A percentile compares a stretch with the other conserved stretches of the same genome.
phyloP scores from a whole-genome alignment of 2,329 filamentous ascomycete genomes.

The Kalaharituber pfeilii region DNA sequence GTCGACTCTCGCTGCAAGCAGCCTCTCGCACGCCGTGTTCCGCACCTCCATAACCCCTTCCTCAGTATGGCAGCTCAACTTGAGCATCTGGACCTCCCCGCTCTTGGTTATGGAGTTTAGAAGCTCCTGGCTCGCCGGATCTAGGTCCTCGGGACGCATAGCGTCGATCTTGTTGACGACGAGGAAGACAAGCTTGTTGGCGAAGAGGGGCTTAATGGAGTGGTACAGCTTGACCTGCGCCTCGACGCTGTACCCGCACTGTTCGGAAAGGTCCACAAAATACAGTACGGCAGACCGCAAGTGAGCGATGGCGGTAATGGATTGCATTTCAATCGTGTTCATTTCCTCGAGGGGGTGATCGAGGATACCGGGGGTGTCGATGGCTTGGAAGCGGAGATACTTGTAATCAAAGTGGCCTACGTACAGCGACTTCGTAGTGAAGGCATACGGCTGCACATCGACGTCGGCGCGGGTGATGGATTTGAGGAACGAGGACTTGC shows the following conservation, averaged over 20 bases:
- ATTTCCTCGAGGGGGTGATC: conserved; percentile 97
- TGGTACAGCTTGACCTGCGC: conserved; percentile 91
- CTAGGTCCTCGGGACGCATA: conserved; percentile 68
- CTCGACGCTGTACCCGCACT: conserved; percentile 84
- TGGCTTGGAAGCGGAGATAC: conserved; percentile 75
- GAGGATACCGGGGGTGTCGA: conserved; percentile 95
- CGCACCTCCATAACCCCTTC: conserved; percentile 91
- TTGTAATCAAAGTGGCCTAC: conserved; percentile 98
- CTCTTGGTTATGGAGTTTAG: conserved; percentile 66
- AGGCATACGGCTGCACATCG: conserved; percentile 93
- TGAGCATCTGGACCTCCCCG: conserved; percentile 78
- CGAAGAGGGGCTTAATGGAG: conserved; percentile 90
- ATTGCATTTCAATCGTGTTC: conserved; percentile 99
- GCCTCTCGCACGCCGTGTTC: conserved; percentile 80
- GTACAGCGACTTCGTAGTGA: conserved; percentile 94
- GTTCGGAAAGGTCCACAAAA: conserved; percentile 95
- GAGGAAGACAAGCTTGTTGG: conserved; percentile 92
- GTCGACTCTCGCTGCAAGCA: conserved; percentile 81
- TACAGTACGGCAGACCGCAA: conserved; percentile 87
- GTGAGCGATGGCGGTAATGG: conserved; percentile 94
- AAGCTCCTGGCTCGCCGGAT: conserved; percentile 57
- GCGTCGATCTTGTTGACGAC: conserved; percentile 98
- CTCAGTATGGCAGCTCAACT: conserved; percentile 85
- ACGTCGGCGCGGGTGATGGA: conserved; percentile 89
- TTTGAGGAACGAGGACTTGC: conserved; percentile 89